These are phyloP conservation scores for Thelonectria olida DNA, from an alignment of 2,329 filamentous ascomycete genomes.

Conservation along the genomic window DNA sequence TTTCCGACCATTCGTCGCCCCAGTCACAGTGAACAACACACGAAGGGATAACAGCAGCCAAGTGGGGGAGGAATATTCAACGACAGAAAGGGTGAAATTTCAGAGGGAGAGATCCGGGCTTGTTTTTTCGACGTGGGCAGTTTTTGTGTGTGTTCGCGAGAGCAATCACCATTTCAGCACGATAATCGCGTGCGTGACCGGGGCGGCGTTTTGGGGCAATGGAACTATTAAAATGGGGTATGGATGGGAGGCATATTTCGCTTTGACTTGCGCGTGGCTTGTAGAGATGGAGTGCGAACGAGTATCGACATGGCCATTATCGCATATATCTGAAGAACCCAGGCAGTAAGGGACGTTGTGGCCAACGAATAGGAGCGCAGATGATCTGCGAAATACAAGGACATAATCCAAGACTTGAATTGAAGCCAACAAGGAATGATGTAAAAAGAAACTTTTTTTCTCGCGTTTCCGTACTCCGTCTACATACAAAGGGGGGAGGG, in stretches of 20 bases:
- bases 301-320: not conserved
- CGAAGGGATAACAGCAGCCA: conserved; percentile 4
- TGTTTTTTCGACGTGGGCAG: not conserved
- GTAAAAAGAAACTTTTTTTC: conserved; percentile 10
- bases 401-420: not conserved
- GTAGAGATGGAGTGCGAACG: conserved; percentile 17
- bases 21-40: conserved; percentile 25
- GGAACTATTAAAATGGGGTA: not conserved
- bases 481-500: conserved; percentile 28
- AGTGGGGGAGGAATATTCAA: not conserved
- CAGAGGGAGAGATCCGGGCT: not conserved
- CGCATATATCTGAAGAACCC: not conserved
- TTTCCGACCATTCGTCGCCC: conserved; percentile 36
- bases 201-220: conserved; percentile 15
- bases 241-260: conserved; percentile 1
- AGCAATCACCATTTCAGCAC: not conserved
- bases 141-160: conserved; percentile 16
- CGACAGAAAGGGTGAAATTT: not conserved
- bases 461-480: conserved; percentile 34
- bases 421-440: not conserved
- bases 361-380: not conserved
- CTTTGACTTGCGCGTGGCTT: not conserved
- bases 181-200: conserved; percentile 5
- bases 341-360: not conserved
- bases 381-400: not conserved